A percentile compares a stretch with the other conserved stretches of the same genome.
Evolutionary conservation across 352 stramenopile genomes (phyloP).

Genomic region (Globisporangium heterothallicum): DNA sequence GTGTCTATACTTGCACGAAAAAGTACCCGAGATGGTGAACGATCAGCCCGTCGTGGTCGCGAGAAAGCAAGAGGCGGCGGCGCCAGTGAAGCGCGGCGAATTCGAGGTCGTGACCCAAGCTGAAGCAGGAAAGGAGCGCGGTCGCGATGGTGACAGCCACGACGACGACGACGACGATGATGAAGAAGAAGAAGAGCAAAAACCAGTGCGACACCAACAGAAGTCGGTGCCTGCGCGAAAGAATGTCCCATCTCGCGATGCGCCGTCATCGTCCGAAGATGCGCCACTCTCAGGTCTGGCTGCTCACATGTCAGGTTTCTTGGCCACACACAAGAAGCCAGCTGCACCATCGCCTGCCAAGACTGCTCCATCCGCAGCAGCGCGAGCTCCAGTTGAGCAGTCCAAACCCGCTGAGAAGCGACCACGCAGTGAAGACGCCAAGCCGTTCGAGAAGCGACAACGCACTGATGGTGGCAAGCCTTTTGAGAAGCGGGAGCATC

Average conservation of each 20-base stretch:
- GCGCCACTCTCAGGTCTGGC: conserved; percentile 20
- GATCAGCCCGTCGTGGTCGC: conserved; percentile 10
- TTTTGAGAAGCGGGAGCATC: conserved; percentile 9
- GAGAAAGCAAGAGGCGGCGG: conserved; percentile 5
- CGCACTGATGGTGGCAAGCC: conserved; percentile 2
- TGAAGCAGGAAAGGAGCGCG: conserved; percentile 23
- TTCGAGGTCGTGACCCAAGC: conserved; percentile 33
- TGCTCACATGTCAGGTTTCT: conserved; percentile 33
- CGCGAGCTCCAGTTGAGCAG: neutral
- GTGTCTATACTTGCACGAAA: conserved; percentile 58
- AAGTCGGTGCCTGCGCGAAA: neutral
- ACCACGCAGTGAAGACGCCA: neutral
- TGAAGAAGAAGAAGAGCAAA: conserved; percentile 13
- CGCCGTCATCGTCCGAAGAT: conserved; percentile 6
- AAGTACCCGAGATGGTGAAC: conserved; percentile 25
- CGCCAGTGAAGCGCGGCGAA: conserved; percentile 13
- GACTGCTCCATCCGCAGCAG: conserved; percentile 1
- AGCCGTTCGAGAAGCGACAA: conserved; percentile 10
- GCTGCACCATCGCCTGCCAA: neutral
- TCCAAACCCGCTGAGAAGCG: neutral
- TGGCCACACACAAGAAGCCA: conserved; percentile 16
- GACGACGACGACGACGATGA: conserved; percentile 22
- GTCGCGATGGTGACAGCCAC: conserved; percentile 21
- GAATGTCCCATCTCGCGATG: no score
- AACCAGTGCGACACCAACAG: conserved; percentile 7